phyloP scores from a whole-genome alignment of 2,329 filamentous ascomycete genomes.

The Tolypocladium sp. region DNA sequence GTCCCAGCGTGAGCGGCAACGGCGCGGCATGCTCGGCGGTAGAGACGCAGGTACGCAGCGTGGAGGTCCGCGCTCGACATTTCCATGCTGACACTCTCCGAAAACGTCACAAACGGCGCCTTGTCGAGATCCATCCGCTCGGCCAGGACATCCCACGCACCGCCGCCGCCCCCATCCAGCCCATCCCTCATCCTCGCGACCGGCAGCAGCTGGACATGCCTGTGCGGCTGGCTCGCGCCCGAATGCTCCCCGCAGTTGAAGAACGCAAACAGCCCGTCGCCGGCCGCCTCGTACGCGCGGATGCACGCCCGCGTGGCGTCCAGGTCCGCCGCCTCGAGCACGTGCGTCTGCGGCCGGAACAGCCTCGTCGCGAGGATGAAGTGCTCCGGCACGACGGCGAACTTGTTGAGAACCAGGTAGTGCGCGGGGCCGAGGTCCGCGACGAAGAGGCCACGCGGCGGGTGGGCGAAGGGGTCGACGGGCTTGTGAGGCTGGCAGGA shows the following conservation, averaged over 20 bases:
- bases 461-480: conserved; percentile 58
- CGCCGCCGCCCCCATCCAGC: conserved; percentile 14
- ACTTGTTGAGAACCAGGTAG: conserved; percentile 65
- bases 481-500: conserved; percentile 21
- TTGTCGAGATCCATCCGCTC: conserved; percentile 21
- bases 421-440: conserved; percentile 43
- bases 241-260: conserved; percentile 63
- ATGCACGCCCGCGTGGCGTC: conserved; percentile 54
- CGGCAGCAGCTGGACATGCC: conserved; percentile 64
- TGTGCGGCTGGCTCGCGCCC: conserved; percentile 62
- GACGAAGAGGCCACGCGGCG: conserved; percentile 43
- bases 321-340: conserved; percentile 52
- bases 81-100: conserved; percentile 22
- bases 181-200: conserved; percentile 53
- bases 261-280: conserved; percentile 48
- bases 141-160: conserved; percentile 40
- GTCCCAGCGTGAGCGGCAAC: conserved; percentile 13
- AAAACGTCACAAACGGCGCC: conserved; percentile 37
- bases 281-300: conserved; percentile 35
- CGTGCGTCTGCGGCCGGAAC: conserved; percentile 54
- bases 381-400: conserved; percentile 60
- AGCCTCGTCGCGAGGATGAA: conserved; percentile 61
- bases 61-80: conserved; percentile 28
- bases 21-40: conserved; percentile 32
- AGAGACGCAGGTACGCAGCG: conserved; percentile 36